These are phyloP conservation scores for Amylocystis lapponica DNA, from an alignment of 768 basidiomycete genomes.

Conservation along the genomic window DNA sequence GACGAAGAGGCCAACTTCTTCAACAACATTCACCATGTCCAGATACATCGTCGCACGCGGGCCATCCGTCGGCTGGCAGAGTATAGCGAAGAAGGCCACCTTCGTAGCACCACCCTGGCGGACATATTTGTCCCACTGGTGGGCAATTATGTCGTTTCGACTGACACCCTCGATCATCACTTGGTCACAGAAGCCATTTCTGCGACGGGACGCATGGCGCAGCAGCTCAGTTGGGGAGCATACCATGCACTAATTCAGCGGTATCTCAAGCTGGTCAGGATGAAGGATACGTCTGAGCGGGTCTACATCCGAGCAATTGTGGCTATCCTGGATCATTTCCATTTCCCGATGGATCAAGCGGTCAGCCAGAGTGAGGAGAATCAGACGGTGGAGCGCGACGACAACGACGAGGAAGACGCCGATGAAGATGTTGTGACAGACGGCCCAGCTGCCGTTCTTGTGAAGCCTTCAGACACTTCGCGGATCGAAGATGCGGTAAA, in stretches of 20 bases:
- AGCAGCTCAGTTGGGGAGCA: conserved; percentile 73
- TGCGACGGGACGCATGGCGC: conserved; percentile 73
- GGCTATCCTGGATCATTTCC: conserved; percentile 82
- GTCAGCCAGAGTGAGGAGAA: conserved; percentile 33
- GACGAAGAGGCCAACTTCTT: conserved; percentile 97
- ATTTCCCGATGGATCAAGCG: conserved; percentile 74
- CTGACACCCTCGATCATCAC: conserved; percentile 68
- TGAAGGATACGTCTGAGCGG: conserved; percentile 68
- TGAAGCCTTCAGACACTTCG: conserved; percentile 8
- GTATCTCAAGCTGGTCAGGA: conserved; percentile 64
- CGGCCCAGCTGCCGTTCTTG: not conserved
- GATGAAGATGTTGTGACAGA: conserved; percentile 12
- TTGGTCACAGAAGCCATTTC: conserved; percentile 86
- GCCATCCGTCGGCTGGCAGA: conserved; percentile 84
- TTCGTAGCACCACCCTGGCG: conserved; percentile 65
- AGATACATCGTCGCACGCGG: conserved; percentile 81
- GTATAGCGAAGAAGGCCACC: conserved; percentile 54
- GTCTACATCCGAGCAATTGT: conserved; percentile 84
- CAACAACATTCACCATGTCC: conserved; percentile 92
- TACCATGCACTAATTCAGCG: conserved; percentile 79
- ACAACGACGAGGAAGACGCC: conserved; percentile 14
- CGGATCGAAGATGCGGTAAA: conserved; percentile 73
- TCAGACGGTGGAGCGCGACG: conserved; percentile 16
- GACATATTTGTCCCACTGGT: conserved; percentile 88
- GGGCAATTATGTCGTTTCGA: conserved; percentile 67